Percentiles rank a stretch among this genome's conserved stretches.
phyloP scores from a whole-genome alignment of 352 stramenopile species.

The Aphanomyces astaci region DNA sequence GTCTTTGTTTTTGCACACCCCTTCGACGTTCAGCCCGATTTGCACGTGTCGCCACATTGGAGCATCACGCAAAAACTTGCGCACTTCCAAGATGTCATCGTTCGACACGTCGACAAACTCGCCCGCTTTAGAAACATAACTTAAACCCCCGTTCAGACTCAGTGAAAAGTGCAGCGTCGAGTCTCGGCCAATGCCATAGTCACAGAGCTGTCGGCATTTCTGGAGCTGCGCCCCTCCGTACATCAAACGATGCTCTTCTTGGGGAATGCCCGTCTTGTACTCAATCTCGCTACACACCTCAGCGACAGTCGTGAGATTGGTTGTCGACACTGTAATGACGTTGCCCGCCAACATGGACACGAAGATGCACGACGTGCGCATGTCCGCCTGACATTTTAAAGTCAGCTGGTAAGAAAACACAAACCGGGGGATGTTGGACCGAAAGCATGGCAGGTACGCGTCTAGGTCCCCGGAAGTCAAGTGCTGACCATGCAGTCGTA shows the following conservation, averaged over 20 bases:
- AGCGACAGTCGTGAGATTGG: neutral
- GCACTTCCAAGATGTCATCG: neutral
- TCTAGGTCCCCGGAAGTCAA: neutral
- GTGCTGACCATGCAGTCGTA: neutral
- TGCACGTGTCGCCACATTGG: neutral
- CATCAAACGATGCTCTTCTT: neutral
- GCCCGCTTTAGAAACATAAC: too few species aligned
- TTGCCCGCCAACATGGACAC: neutral
- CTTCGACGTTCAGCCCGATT: constrained; percentile 21
- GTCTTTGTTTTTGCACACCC: neutral
- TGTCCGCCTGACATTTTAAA: too few species aligned
- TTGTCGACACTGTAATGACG: neutral
- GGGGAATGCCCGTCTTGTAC: neutral
- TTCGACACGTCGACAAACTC: constrained; percentile 5
- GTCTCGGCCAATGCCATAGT: neutral
- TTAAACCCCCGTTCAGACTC: neutral
- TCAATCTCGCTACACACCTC: neutral
- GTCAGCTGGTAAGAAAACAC: neutral
- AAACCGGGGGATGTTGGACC: neutral
- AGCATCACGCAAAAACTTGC: neutral
- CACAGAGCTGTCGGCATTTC: neutral
- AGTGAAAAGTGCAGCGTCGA: neutral
- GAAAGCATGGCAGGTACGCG: neutral
- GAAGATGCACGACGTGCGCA: neutral
- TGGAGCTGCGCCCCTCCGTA: neutral